Evolutionary conservation across 768 basidiomycete species (phyloP), one percentile per base, ranked within the genome.

Genomic region (Hypholoma sublateritium): DNA sequence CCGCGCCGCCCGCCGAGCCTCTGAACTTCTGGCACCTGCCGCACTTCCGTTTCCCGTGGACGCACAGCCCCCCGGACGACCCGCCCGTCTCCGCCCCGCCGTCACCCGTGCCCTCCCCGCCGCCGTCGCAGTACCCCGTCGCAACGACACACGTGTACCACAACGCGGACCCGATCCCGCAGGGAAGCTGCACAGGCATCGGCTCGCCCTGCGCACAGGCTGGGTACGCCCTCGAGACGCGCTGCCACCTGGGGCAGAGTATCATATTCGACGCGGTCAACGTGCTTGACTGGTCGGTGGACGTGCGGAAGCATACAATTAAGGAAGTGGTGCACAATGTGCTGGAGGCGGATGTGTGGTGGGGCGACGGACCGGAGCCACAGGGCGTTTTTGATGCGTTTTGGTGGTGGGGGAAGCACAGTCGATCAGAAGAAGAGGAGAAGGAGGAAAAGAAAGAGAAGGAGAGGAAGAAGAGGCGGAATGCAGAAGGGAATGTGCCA

Each of bases 121-220:
- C 55, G 9, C 59, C 63, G 12, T 50, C 58, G 21, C 58, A 63
- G 39, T 63, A 64, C 22, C 84, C 54, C 62, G 76, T 55, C 67
- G 83, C 63, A 69, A 85, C 76, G 53, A 95, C 72, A 0, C 94
- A 98, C 65, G 77, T 98, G 22, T 97, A 90, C 65, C 93, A 98
- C 69, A 95, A 87, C 1, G 90, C 88, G 1, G 96, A 98, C 70
- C 96, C 95, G 0, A 94, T 98, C 39, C 86, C 96, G 0, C 90
- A 91, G 76, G 91, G 91, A 0, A 72, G 80, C 1, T 95, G 93
- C 67, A 93, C 78, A 0, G 93, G 93, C 32, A 74, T 87, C 4
- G 70, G 81, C 8, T 95, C 90, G 0, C 71, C 81, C 0, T 99
- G 96, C 69, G 84, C 87, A 14, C 80, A 91, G 34, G 93, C 77